phyloP scores from a whole-genome alignment of 1,284 basidiomycete species.

The Rhodotorula glutinis region DNA sequence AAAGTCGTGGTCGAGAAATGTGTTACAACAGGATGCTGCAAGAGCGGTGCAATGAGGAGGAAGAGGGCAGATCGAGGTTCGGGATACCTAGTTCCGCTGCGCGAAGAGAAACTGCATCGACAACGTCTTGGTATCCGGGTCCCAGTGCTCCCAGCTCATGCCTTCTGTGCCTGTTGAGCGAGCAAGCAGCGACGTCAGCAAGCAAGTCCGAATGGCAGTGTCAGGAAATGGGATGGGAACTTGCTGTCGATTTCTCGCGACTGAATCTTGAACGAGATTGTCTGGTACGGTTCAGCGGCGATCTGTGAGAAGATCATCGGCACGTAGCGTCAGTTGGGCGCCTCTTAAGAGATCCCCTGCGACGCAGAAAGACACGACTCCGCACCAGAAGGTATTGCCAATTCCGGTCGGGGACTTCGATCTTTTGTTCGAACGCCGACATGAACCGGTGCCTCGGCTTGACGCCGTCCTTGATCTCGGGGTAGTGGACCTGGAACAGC shows the following conservation, averaged over 20 bases:
- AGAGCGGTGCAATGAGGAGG: neutral
- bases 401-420: slow-evolving; percentile 89
- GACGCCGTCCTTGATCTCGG: slow-evolving; percentile 77
- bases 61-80: too few species aligned
- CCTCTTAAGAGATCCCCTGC: too few species aligned
- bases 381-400: slow-evolving; percentile 95
- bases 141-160: slow-evolving; percentile 97
- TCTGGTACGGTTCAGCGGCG: slow-evolving; percentile 98
- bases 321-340: neutral
- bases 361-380: slow-evolving; percentile 34
- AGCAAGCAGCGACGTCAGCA: neutral
- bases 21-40: neutral
- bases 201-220: too few species aligned
- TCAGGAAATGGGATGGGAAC: neutral
- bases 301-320: slow-evolving; percentile 58
- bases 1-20: neutral
- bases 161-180: slow-evolving; percentile 62
- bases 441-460: slow-evolving; percentile 88
- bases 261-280: slow-evolving; percentile 95
- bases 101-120: slow-evolving; percentile 39
- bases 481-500: slow-evolving; percentile 94
- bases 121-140: slow-evolving; percentile 83
- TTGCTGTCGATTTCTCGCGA: slow-evolving; percentile 85
- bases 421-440: slow-evolving; percentile 97
- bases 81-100: slow-evolving; percentile 6